Base-by-base conservation (phyloP, 805 yeast species). In the Starmerella potacharoeniae region DNA sequence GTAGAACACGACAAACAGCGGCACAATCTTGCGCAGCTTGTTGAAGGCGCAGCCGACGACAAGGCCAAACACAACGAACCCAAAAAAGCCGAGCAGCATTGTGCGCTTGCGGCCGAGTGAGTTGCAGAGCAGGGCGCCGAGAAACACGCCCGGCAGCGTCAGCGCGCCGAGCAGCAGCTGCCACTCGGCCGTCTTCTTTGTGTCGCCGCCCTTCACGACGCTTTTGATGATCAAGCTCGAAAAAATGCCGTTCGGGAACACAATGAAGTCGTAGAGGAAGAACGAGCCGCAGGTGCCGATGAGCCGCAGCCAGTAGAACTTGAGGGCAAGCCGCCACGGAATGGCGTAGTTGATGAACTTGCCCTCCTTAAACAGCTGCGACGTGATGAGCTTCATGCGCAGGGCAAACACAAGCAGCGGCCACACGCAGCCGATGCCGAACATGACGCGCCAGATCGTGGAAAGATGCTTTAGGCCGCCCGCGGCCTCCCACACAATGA, bases 191-290 rank as follows among this genome's bases (percentile, higher is more conserved):
- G 80, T 76, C 60, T 69, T 75, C 59, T 77, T 79, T 62, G 83
- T 71, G 22, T 61, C 60, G 30, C 61, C 65, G 52, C 68, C 67
- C n/a, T 69, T 65, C 52, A 82, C 72, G 6, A 82, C 78, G 22
- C 55, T 41, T 29, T 81, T 64, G 55, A 83, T 79, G 61, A 84
- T 83, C 34, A 82, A 74, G 14, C 77, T 77, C 3, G 84, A 77
- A 66, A 83, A 83, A 46, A 83, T 75, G 64, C 87, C 88, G 66
- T 84, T 84, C 11, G 91, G 90, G 72, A 83, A 84, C 9, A 86
- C 81, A 62, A 85, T 86, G 64, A 85, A 84, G 70, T 85, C 95
- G 65, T 83, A 85, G 61, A 85, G 73, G 71, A 85, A 83, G 90
- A 91, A 85, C 54, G 85, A 76, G 6, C 79, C 81, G 66, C 85